Evolutionary conservation across 768 basidiomycete species (phyloP).

Genomic region (Lyophyllum semitale): DNA sequence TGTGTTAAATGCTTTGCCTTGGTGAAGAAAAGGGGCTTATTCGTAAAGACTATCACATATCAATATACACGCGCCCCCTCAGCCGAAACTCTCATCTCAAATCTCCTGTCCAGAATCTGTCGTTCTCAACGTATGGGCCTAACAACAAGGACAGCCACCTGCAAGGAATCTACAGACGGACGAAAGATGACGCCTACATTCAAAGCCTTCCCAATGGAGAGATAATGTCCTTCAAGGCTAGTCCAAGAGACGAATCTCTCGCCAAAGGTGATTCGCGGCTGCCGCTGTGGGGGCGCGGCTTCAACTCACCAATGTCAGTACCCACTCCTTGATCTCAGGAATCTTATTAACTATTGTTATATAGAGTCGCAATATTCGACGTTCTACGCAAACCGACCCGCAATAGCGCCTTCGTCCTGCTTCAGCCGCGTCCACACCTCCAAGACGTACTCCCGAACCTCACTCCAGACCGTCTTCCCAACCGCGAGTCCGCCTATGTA

Average conservation of each 20-base stretch:
- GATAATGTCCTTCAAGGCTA: constrained; percentile 70
- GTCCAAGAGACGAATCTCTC: constrained; percentile 17
- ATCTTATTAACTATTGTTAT: constrained; percentile 2
- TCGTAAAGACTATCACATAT: constrained; percentile 79
- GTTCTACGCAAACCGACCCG: constrained; percentile 47
- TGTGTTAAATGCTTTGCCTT: constrained; percentile 21
- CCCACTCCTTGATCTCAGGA: neutral
- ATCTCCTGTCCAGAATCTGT: constrained; percentile 73
- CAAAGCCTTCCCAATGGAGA: constrained; percentile 81
- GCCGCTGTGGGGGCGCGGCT: constrained; percentile 60
- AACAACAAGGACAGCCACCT: constrained; percentile 80
- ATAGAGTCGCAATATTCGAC: constrained; percentile 83
- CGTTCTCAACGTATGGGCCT: constrained; percentile 91
- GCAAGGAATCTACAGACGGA: constrained; percentile 73
- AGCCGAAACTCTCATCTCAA: constrained; percentile 23
- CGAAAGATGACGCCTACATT: constrained; percentile 79
- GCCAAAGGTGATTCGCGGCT: constrained; percentile 34
- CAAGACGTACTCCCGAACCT: constrained; percentile 71
- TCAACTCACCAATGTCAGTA: constrained; percentile 69
- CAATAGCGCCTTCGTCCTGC: constrained; percentile 71
- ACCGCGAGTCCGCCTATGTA: constrained; percentile 74
- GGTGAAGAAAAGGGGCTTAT: constrained; percentile 6
- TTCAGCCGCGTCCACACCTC: constrained; percentile 81
- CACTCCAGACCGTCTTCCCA: constrained; percentile 40
- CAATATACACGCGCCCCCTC: constrained; percentile 67